Evolutionary conservation across 2,329 filamentous ascomycete genomes (phyloP), one percentile per base, ranked within the genome.

Genomic region (Alternaria brassicicola): DNA sequence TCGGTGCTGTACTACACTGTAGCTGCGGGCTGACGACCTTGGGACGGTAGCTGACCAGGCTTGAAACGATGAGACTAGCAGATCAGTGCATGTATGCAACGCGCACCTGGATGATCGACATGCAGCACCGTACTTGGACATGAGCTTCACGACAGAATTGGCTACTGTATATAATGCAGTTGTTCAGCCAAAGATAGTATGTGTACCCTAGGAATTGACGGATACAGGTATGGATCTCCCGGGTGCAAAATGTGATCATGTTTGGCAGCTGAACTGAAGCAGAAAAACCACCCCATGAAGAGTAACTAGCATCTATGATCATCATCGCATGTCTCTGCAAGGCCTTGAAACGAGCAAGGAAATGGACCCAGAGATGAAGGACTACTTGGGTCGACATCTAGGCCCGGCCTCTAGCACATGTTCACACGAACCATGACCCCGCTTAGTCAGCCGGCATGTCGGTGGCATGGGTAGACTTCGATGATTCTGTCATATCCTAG

Each of bases 401-500:
- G 47, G 21, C 23, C 21, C 12, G 28, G 33, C 9, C 33, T 38
- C 21, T 38, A 35, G 47, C 31, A 38, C 33, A 38, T 49, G 30
- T 54, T 47, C 42, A 52, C 55, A 36, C 43, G 36, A 49, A 23
- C 39, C 26, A 35, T 35, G 15, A 30, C 53, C 23, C 33, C 38
- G 57, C 58, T 62, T 62, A 62, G 58, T 63, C 52, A 59, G 43
- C 47, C 58, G 42, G 51, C 48, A 36, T 33, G 52, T 56, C 58
- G 59, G 61, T 43, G 41, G 39, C 41, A 55, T 54, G 45, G 51
- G 45, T 31, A 45, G 50, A 64, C 55, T 59, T 62, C 55, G 49
- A 62, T 62, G 59, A 62, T 62, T 52, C 59, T 61, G 51, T 61
- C 59, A 61, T 61, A 47, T 58, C 51, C 46, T 57, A 59, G 59